Base-by-base conservation (phyloP, 371 early-diverging fungal species). In the Vairimorpha necatrix region DNA sequence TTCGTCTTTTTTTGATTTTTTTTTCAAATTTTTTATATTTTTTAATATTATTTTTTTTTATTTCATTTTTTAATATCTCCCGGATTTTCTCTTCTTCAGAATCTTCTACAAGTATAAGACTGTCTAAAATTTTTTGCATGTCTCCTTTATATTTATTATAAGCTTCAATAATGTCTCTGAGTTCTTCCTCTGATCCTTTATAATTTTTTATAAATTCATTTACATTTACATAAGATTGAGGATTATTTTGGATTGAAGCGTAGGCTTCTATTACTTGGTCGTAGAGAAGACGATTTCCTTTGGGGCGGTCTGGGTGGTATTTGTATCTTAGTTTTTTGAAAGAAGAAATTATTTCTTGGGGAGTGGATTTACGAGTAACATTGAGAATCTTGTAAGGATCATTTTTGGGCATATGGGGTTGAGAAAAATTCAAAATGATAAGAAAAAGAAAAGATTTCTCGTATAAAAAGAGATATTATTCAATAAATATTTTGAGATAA, bases 231-330 rank as follows among this genome's bases (percentile, higher is more conserved):
- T 67, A 38, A 11, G 61, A 26, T n/a, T 39, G 50, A 16, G 22
- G 28, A 30, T 67, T 60, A 33, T 76, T 54, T 4, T 28, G 38
- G 3, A 79, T 70, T 48, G 62, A 24, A n/a, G 76, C 74, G 47
- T 77, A 82, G 34, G 82, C 82, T 38, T 66, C 48, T 36, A 56
- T 54, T 32, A 82, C 39, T 58, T 72, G 42, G 0, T 70, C 61
- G 69, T 77, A 81, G 34, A 18, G 56, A 42, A 78, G 79, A 90
- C 91, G 81, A 89, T 90, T 77, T 88, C 90, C 68, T 90, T 89
- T 71, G 92, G 88, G 93, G 78, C 88, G 89, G 83, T 91, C 91
- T 22, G 93, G 93, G 80, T 93, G 93, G 82, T 89, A 88, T 83
- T 88, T 84, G 54, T 91, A 81, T 4, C 91, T 91, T 38, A 95